These are phyloP conservation scores for Pythium plurisporium DNA, from an alignment of 352 stramenopile species.

Conservation along the genomic window DNA sequence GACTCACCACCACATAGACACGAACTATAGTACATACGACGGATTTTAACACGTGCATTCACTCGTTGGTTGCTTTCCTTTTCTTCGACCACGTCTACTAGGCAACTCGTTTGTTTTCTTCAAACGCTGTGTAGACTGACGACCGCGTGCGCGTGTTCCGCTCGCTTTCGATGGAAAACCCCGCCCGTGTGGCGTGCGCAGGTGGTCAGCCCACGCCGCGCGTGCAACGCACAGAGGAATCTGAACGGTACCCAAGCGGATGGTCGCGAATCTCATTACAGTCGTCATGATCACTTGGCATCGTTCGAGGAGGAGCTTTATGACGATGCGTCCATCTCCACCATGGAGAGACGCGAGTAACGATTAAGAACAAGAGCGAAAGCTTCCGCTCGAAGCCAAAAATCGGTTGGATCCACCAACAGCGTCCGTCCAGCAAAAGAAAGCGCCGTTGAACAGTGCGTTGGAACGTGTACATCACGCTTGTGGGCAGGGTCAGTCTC, in stretches of 20 bases:
- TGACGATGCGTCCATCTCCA: neutral
- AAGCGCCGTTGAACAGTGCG: too few species aligned
- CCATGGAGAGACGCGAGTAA: slow-evolving; percentile 5
- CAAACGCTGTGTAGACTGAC: neutral
- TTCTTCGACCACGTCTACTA: too few species aligned
- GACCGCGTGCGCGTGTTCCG: neutral
- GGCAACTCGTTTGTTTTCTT: neutral
- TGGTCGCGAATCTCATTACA: neutral
- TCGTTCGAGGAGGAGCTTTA: neutral
- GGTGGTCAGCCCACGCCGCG: too few species aligned
- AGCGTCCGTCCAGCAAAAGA: too few species aligned
- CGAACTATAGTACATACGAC: too few species aligned
- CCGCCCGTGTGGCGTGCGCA: neutral
- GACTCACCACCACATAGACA: neutral
- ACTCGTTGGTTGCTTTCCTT: too few species aligned
- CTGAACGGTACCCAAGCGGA: too few species aligned
- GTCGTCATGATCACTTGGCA: neutral
- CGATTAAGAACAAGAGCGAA: neutral
- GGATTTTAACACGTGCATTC: too few species aligned
- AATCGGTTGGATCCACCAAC: too few species aligned
- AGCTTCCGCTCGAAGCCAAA: neutral
- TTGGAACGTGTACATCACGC: too few species aligned
- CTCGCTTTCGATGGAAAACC: neutral
- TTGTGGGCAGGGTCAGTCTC: too few species aligned
- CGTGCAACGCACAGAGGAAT: too few species aligned